Conservation (phyloP, 164 flowering plant genomes). For the Magnolia changhungtana region DNA sequence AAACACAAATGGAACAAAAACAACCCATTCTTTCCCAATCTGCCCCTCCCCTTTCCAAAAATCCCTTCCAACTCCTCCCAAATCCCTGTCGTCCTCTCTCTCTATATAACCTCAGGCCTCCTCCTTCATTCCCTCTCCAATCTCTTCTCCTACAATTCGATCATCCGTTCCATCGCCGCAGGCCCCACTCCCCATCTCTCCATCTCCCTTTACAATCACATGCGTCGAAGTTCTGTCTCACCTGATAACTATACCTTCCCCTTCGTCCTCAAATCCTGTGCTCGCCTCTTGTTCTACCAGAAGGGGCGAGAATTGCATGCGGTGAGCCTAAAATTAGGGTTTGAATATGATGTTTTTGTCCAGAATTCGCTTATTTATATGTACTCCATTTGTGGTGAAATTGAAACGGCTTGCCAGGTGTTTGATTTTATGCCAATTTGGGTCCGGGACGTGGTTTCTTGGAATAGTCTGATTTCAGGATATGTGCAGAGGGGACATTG, state of each 20-base stretch:
- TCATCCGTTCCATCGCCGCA: constrained; percentile 20
- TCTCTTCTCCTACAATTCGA: constrained; percentile 24
- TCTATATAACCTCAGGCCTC: background rate
- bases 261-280: constrained; percentile 27
- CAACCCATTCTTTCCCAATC: constrained; percentile 12
- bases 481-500: constrained; percentile 16
- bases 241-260: constrained; percentile 35
- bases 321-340: constrained; percentile 17
- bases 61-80: constrained; percentile 1
- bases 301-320: constrained; percentile 27
- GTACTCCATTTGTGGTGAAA: constrained; percentile 20
- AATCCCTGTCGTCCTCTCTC: background rate
- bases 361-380: constrained; percentile 30
- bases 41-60: background rate
- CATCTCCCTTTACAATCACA: constrained; percentile 20
- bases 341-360: constrained; percentile 26
- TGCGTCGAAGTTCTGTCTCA: constrained; percentile 16
- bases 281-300: constrained; percentile 1
- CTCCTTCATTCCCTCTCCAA: constrained; percentile 9
- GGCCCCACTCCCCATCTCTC: constrained; percentile 19
- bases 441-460: constrained; percentile 28
- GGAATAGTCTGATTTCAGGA: constrained; percentile 36
- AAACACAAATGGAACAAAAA: constrained; percentile 6
- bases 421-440: constrained; percentile 21
- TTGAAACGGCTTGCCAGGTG: constrained; percentile 18